Evolutionary conservation across 148 eudicot genomes (phyloP), one percentile per base, ranked within the genome.

Genomic region (Selenicereus undatus): DNA sequence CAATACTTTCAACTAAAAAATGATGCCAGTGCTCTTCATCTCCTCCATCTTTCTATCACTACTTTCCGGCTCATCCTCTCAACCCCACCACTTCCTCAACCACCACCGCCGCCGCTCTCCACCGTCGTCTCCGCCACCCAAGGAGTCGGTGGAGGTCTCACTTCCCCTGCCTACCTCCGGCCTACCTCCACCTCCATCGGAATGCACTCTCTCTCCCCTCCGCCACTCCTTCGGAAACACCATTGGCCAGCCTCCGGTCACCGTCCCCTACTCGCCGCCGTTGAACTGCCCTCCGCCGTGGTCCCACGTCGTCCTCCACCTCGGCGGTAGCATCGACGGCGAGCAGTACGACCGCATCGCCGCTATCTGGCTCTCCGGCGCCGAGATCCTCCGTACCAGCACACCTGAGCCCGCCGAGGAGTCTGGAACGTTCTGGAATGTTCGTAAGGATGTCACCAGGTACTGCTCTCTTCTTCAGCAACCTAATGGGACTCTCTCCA

Each of bases 291-390:
- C 84, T 68, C 85, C 89, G 13, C 86, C 87, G 8, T 91, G 94
- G 93, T 81, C 89, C 65, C 71, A 69, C 84, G 85, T 81, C 75
- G 88, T 89, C 56, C 86, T 93, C 74, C 85, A 87, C 29, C 71
- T 93, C 20, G 76, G 82, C 36, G 94, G 74, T 51, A 66, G 81
- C 36, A 81, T 83, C 50, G 54, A 58, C 6, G 94, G 97, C 6
- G 86, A 90, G 0, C 94, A 93, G 82, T 93, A 91, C 81, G 97
- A 91, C 74, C 93, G 95, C 43, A 90, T 95, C 76, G 92, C 89
- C 76, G 97, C 86, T 26, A 89, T 93, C 24, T 93, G 97, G 95
- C 84, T 93, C 11, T 85, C 62, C 76, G 96, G 94, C 9, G 90
- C 71, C 27, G 98, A 95, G 89, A 66, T 95, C 54, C 90, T 95